Base-by-base conservation (phyloP, 805 yeast species). In the Yamadazyma endophytica region DNA sequence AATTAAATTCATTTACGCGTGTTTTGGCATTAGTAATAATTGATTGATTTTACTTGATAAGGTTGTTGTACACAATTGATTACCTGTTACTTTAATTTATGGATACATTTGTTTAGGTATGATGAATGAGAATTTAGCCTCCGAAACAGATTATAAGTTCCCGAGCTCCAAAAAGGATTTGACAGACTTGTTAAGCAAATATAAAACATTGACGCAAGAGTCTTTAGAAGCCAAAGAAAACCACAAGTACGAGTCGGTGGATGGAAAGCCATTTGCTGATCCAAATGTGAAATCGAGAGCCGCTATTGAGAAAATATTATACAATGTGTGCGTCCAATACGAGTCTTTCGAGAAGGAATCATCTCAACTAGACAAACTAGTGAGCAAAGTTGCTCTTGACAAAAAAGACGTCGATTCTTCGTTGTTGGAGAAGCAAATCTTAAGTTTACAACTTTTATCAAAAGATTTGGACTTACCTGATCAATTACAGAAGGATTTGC, bases 401-500 rank as follows among this genome's bases (percentile, higher is more conserved):
- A 34, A 39, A 7, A 38, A 48, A 4, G 14, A 35, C 5, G 32
- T 75, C 23, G 75, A 79, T 43, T 40, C 58, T 5, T 65, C 57
- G 2, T 46, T 77, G 11, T 56, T 84, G 30, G 58, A 66, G 26
- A 69, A 73, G 36, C 94, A 84, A 50, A 50, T 84, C 13, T 54
- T 75, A 12, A 81, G 80, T 0, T 66, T 82, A 31, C 84, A 82
- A 47, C 48, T 82, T 12, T 54, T 84, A 24, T 73, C 86, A 2
- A 75, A 68, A 43, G 86, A 82, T 51, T 42, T 79, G 36, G 83
- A 79, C 47, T 54, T 84, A 28, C 87, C 90, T 0, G 68, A 64
- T 19, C 46, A 60, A 4, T 49, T 81, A 13, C 75, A 75, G 41
- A 35, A 47, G 2, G 61, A 54, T 5, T 64, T 59, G 13, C 49